Evolutionary conservation across 371 early-diverging fungal species (phyloP).

Genomic region (Funneliformis caledonium): DNA sequence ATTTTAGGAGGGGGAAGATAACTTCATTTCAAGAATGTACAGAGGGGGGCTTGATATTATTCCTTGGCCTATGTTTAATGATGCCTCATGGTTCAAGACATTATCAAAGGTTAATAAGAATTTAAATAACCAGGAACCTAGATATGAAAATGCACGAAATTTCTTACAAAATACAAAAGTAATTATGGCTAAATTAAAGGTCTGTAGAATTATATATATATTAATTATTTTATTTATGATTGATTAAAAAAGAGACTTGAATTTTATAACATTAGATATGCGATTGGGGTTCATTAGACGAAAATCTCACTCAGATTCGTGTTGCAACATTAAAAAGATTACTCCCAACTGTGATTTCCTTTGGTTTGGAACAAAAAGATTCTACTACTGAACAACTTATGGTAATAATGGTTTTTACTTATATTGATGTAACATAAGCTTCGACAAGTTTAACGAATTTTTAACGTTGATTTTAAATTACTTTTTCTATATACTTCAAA

Average conservation of each 20-base stretch:
- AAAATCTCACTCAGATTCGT: constrained; percentile 9
- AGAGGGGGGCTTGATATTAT: constrained; percentile 12
- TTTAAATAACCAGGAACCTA: constrained; percentile 32
- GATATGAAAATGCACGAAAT: constrained; percentile 27
- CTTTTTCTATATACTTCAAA: background rate
- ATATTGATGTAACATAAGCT: too few relatives aligned
- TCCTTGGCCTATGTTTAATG: constrained; percentile 37
- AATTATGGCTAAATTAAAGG: constrained; percentile 21
- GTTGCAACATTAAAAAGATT: constrained; percentile 19
- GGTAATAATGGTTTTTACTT: background rate
- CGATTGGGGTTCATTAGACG: constrained; percentile 35
- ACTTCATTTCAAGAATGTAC: constrained; percentile 37
- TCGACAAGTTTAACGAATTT: too few relatives aligned
- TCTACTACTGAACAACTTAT: background rate
- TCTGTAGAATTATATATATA: background rate
- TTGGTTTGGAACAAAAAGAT: constrained; percentile 30
- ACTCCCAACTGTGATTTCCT: constrained; percentile 12
- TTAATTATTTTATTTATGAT: too few relatives aligned
- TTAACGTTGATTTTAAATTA: too few relatives aligned
- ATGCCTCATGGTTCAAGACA: constrained; percentile 32
- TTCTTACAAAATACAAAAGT: constrained; percentile 29
- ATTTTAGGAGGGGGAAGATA: constrained; percentile 28
- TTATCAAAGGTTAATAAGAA: constrained; percentile 36
- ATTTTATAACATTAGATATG: constrained; percentile 12
- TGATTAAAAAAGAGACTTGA: too few relatives aligned